A percentile compares a stretch with the other conserved stretches of the same genome.
phyloP scores from a whole-genome alignment of 2,329 filamentous ascomycete species.

The Apiospora phragmitis region DNA sequence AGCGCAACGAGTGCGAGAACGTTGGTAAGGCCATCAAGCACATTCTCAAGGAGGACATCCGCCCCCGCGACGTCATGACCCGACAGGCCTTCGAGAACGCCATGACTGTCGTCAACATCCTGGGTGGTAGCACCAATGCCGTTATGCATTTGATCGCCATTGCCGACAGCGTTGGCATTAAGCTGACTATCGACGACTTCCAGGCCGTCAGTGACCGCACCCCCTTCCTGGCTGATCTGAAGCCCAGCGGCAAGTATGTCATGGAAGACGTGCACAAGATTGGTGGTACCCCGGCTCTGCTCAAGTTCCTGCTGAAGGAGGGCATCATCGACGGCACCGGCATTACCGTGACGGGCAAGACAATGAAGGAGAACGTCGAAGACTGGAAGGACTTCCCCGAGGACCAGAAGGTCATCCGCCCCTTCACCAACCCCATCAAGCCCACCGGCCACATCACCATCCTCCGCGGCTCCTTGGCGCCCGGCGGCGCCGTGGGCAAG shows the following conservation, averaged over 20 bases:
- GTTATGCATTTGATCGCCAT: constrained; percentile 85
- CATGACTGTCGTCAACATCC: constrained; percentile 80
- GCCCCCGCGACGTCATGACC: constrained; percentile 76
- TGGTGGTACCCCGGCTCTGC: constrained; percentile 81
- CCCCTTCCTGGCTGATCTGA: constrained; percentile 79
- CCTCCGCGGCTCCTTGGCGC: constrained; percentile 80
- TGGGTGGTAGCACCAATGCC: constrained; percentile 83
- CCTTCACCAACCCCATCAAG: constrained; percentile 83
- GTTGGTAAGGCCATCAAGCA: constrained; percentile 75
- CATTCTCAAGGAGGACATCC: constrained; percentile 74
- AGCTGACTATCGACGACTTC: constrained; percentile 85
- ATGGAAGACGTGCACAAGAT: constrained; percentile 85
- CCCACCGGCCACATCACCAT: constrained; percentile 86
- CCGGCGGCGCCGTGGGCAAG: constrained; percentile 85
- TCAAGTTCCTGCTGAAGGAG: constrained; percentile 84
- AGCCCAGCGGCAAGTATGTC: constrained; percentile 84
- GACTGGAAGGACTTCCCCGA: constrained; percentile 71
- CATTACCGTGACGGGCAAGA: constrained; percentile 86
- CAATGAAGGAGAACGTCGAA: constrained; percentile 80
- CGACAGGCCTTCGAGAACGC: constrained; percentile 81
- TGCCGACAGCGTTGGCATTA: constrained; percentile 77
- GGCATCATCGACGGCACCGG: constrained; percentile 79
- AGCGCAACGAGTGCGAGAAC: constrained; percentile 70
- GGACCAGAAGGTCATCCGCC: constrained; percentile 80
- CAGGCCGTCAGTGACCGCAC: constrained; percentile 77